Evolutionary conservation across 2,329 filamentous ascomycete genomes (phyloP).

Genomic region (Pseudogymnoascus sp.): DNA sequence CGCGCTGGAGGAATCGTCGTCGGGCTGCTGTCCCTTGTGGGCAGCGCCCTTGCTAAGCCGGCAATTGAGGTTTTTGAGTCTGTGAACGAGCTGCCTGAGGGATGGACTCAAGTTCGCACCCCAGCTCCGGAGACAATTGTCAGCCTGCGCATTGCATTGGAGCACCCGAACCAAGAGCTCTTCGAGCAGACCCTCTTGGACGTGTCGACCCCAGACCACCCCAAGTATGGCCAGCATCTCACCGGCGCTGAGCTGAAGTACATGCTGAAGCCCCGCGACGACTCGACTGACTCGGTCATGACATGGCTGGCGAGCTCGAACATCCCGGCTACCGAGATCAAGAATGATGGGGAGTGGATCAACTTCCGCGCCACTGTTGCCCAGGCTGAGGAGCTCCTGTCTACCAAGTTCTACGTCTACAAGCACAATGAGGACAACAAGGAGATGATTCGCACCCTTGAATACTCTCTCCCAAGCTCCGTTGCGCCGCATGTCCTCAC

Average conservation of each 20-base stretch:
- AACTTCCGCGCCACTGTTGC: slow-evolving; percentile 20
- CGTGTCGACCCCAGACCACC: slow-evolving; percentile 37
- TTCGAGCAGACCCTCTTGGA: slow-evolving; percentile 20
- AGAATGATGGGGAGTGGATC: slow-evolving; percentile 31
- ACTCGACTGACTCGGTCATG: slow-evolving; percentile 30
- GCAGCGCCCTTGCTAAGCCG: slow-evolving; percentile 2
- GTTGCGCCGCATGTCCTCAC: slow-evolving; percentile 31
- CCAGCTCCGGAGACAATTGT: slow-evolving; percentile 15
- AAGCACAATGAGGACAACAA: slow-evolving; percentile 16
- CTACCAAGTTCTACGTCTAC: slow-evolving; percentile 23
- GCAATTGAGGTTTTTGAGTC: slow-evolving; percentile 19
- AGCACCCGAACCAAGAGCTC: slow-evolving; percentile 9
- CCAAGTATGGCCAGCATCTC: slow-evolving; percentile 41
- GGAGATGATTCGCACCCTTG: slow-evolving; percentile 29
- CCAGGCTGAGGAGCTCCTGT: slow-evolving; percentile 22
- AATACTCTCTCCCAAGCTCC: slow-evolving; percentile 31
- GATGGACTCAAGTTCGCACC: slow-evolving; percentile 18
- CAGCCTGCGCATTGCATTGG: slow-evolving; percentile 18
- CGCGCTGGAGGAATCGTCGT: slow-evolving; percentile 4
- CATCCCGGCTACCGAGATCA: slow-evolving; percentile 13
- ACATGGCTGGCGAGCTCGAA: slow-evolving; percentile 34
- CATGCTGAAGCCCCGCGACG: slow-evolving; percentile 33
- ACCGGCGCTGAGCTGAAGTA: slow-evolving; percentile 34
- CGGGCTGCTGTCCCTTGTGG: slow-evolving; percentile 4
- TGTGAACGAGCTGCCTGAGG: slow-evolving; percentile 16